phyloP scores from a whole-genome alignment of 208 protist genomes.

The Trypanosoma congolense region DNA sequence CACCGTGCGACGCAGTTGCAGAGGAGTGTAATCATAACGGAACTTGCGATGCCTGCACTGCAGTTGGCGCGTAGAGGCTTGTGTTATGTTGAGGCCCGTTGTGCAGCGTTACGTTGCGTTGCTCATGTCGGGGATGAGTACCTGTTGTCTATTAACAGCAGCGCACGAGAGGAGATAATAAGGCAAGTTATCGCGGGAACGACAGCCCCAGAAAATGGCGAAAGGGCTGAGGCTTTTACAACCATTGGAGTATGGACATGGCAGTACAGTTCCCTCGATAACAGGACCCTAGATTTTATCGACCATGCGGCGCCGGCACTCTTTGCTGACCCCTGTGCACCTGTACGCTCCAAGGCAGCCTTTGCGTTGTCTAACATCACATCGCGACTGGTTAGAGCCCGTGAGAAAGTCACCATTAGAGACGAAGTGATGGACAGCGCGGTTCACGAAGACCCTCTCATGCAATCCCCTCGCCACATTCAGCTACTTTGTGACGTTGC shows the following conservation, averaged over 20 bases:
- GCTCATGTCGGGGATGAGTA: conserved; percentile 72
- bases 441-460: conserved; percentile 5
- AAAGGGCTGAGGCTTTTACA: conserved; percentile 69
- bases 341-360: conserved; percentile 66
- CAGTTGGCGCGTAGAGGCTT: conserved; percentile 1
- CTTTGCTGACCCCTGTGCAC: conserved; percentile 30
- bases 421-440: neutral
- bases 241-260: conserved; percentile 76
- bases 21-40: conserved; percentile 31
- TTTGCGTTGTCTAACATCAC: conserved; percentile 76
- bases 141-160: conserved; percentile 17
- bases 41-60: conserved; percentile 48
- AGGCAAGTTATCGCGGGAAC: conserved; percentile 30
- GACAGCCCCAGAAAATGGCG: conserved; percentile 20
- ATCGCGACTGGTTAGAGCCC: conserved; percentile 25
- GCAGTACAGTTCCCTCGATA: conserved; percentile 61
- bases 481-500: conserved; percentile 53
- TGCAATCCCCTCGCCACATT: conserved; percentile 17
- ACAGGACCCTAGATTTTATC: conserved; percentile 33
- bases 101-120: conserved; percentile 58
- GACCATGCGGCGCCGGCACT: conserved; percentile 39
- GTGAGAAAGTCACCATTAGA: neutral
- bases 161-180: conserved; percentile 29
- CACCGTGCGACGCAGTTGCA: conserved; percentile 49
- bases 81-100: conserved; percentile 27